Evolutionary conservation across 441 rosid species (phyloP), one percentile per base, ranked within the genome.

Genomic region (Arabidopsis hybrid): DNA sequence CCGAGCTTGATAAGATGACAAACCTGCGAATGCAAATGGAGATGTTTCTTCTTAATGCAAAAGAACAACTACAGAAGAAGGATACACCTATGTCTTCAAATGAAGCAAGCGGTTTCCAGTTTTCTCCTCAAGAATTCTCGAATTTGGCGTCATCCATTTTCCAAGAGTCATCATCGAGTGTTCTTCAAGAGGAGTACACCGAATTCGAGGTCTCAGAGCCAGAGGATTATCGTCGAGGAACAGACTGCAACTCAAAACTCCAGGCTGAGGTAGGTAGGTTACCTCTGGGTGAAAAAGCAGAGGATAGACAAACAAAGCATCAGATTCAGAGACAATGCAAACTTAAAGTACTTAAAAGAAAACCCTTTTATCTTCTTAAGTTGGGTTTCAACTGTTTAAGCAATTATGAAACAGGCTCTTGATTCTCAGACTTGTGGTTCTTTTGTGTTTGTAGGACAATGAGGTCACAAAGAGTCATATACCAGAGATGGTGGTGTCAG

Each of bases 21-120:
- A 88, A 85, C 66, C 69, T 84, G 81, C 75, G 89, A 69, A 80
- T 38, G 64, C 87, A 89, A 74, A 88, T 88, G 96, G 91, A 87
- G 64, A 69, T 67, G 59, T 62, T 89, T 71, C 87, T 91, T 61
- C 80, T 65, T 31, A 80, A 81, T 56, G 79, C 67, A 11, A 87
- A 81, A 77, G 71, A 80, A 61, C 86, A 82, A 8, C 11, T 83
- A 16, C 61, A 72, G 17, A 75, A 57, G 40, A 65, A 69, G 38
- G 81, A 78, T 53, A 12, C 75, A 56, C 47, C 75, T 36, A 9
- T 38, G 61, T 14, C 70, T 76, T 63, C 66, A 2, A 69, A 71
- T 11, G 59, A 58, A 16, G 45, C 67, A 72, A 75, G 64, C 29
- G 74, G 62, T 70, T 78, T 80, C 58, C 76, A 71, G 66, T 60